Conservation (phyloP, 768 basidiomycete species). For the Termitomyces sp. region DNA sequence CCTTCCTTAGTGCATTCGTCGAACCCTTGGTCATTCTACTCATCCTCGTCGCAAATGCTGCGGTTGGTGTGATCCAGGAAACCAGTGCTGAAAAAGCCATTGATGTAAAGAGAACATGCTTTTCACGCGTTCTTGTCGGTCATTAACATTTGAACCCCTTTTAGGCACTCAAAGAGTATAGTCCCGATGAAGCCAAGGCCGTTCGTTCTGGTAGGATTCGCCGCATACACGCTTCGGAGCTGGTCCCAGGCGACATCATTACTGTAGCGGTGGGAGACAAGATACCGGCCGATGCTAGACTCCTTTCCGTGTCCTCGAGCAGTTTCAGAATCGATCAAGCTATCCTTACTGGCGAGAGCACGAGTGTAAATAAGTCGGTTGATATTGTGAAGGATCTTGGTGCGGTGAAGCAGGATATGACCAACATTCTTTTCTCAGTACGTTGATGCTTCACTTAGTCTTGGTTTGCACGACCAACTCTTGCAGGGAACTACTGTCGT, state of each 20-base stretch:
- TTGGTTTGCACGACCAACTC: neutral
- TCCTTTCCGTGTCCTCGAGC: conserved; percentile 87
- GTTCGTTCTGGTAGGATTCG: conserved; percentile 66
- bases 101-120: conserved; percentile 62
- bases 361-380: conserved; percentile 80
- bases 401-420: conserved; percentile 98
- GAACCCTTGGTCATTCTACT: conserved; percentile 94
- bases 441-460: conserved; percentile 23
- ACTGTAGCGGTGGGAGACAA: conserved; percentile 92
- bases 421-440: conserved; percentile 92
- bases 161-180: conserved; percentile 94
- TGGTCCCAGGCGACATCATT: conserved; percentile 95
- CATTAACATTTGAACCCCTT: conserved; percentile 6
- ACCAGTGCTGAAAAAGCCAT: conserved; percentile 96
- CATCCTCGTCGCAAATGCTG: conserved; percentile 95
- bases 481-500: conserved; percentile 91
- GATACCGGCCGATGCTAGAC: conserved; percentile 91
- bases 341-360: conserved; percentile 92
- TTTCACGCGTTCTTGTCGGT: conserved; percentile 10
- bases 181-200: conserved; percentile 94
- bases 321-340: conserved; percentile 97
- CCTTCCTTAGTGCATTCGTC: conserved; percentile 83
- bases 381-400: conserved; percentile 65
- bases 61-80: conserved; percentile 97
- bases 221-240: conserved; percentile 81